Evolutionary conservation across 805 yeast genomes (phyloP).

Genomic region (Ogataea paradorogensis): DNA sequence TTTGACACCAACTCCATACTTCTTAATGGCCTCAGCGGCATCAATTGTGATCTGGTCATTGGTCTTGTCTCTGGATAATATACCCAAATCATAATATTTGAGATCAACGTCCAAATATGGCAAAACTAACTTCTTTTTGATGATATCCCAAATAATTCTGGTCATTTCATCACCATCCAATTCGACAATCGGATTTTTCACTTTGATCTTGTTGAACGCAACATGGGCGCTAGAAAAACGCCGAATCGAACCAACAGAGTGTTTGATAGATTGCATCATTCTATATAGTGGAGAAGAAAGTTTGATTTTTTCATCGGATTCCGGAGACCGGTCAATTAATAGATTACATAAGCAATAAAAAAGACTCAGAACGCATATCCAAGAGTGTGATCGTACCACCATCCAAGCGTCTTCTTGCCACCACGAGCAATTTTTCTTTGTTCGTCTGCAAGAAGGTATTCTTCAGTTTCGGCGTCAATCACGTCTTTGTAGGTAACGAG

Average conservation of each 20-base stretch:
- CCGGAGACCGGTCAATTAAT: conserved; percentile 1
- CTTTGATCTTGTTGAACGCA: conserved; percentile 55
- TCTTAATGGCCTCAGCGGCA: conserved; percentile 70
- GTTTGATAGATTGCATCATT: conserved; percentile 4
- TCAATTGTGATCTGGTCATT: conserved; percentile 73
- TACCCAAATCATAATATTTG: conserved; percentile 72
- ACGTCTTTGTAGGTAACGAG: conserved; percentile 54
- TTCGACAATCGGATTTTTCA: conserved; percentile 71
- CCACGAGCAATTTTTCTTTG: conserved; percentile 17
- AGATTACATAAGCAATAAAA: conserved; percentile 6
- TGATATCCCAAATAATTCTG: conserved; percentile 75
- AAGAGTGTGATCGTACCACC: conserved; percentile 32
- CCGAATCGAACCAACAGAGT: conserved; percentile 14
- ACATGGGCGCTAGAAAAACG: conserved; percentile 27
- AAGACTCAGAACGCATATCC: conserved; percentile 27
- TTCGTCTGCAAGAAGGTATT: conserved; percentile 25
- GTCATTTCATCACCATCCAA: conserved; percentile 88
- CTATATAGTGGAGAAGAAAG: background rate
- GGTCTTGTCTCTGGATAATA: conserved; percentile 65
- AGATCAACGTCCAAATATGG: conserved; percentile 73
- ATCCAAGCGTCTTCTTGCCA: conserved; percentile 18
- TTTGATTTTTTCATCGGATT: conserved; percentile 8
- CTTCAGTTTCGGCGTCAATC: conserved; percentile 51
- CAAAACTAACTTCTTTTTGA: conserved; percentile 61
- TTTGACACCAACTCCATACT: conserved; percentile 78